A percentile compares a stretch with the other conserved stretches of the same genome.
Evolutionary conservation across 225 moss, liverwort and hornwort species (phyloP).

Genomic region (Physcomitrellopsis africana): DNA sequence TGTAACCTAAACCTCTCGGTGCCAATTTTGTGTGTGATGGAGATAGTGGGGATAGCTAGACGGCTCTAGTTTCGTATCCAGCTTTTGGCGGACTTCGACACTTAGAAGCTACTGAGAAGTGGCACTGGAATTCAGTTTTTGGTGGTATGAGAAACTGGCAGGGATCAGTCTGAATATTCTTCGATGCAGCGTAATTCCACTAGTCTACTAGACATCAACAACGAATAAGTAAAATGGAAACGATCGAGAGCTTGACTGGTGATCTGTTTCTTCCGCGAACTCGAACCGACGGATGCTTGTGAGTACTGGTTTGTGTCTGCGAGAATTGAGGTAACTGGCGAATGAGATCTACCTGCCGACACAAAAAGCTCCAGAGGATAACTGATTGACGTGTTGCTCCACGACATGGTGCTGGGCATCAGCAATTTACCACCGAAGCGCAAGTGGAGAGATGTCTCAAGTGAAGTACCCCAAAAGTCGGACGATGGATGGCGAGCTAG

Average conservation of each 20-base stretch:
- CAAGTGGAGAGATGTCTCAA: conserved; percentile 48
- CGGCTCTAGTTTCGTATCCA: too few relatives aligned
- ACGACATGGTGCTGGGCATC: conserved; percentile 44
- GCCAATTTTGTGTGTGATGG: too few relatives aligned
- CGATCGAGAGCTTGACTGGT: neutral
- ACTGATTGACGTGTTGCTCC: conserved; percentile 41
- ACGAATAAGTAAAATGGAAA: neutral
- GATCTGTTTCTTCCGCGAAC: neutral
- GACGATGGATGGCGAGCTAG: neutral
- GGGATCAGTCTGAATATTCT: too few relatives aligned
- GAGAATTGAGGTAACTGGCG: neutral
- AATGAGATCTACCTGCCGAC: neutral
- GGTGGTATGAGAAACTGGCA: too few relatives aligned
- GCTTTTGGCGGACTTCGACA: too few relatives aligned
- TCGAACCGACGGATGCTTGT: neutral
- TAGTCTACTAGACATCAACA: too few relatives aligned
- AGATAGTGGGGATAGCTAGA: too few relatives aligned
- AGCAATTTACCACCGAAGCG: conserved; percentile 37
- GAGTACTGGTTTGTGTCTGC: neutral
- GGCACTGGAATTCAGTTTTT: too few relatives aligned
- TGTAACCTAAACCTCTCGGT: too few relatives aligned
- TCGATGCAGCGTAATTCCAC: too few relatives aligned
- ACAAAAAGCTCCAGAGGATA: neutral
- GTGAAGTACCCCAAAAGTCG: conserved; percentile 30
- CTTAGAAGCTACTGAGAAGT: too few relatives aligned